A percentile compares a stretch with the other conserved stretches of the same genome.
Evolutionary conservation across 352 stramenopile species (phyloP).

Genomic region (Phytophthora brassicae): DNA sequence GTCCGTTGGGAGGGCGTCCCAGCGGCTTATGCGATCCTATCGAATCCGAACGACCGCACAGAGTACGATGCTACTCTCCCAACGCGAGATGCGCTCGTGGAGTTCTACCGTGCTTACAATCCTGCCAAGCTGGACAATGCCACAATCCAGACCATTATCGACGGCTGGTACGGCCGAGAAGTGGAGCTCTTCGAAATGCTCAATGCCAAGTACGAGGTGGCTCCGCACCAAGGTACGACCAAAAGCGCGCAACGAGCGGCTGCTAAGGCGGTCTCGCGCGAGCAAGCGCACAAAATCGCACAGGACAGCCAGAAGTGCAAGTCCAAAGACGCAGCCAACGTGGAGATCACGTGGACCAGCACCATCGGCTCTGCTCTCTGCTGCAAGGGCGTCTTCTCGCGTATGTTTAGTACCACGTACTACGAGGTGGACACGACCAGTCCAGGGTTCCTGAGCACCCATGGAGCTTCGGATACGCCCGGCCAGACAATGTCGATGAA

Average conservation of each 20-base stretch:
- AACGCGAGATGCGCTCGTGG: slow-evolving; percentile 74
- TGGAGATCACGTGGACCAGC: slow-evolving; percentile 56
- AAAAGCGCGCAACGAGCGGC: slow-evolving; percentile 44
- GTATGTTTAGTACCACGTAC: slow-evolving; percentile 68
- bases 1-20: slow-evolving; percentile 78
- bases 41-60: slow-evolving; percentile 73
- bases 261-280: slow-evolving; percentile 43
- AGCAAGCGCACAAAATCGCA: slow-evolving; percentile 62
- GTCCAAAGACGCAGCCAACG: slow-evolving; percentile 54
- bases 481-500: slow-evolving; percentile 56
- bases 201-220: slow-evolving; percentile 85
- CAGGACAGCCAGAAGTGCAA: slow-evolving; percentile 57
- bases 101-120: slow-evolving; percentile 86
- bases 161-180: slow-evolving; percentile 82
- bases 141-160: slow-evolving; percentile 86
- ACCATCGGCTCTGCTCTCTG: slow-evolving; percentile 66
- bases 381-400: slow-evolving; percentile 61
- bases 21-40: slow-evolving; percentile 73
- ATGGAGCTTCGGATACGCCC: slow-evolving; percentile 62
- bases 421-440: slow-evolving; percentile 83
- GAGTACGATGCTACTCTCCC: slow-evolving; percentile 80
- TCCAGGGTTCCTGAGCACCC: slow-evolving; percentile 53
- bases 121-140: slow-evolving; percentile 82
- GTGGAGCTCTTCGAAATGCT: slow-evolving; percentile 89
- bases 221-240: slow-evolving; percentile 70